Conservation (phyloP, 371 early-diverging fungal genomes). For the Vairimorpha apis region DNA sequence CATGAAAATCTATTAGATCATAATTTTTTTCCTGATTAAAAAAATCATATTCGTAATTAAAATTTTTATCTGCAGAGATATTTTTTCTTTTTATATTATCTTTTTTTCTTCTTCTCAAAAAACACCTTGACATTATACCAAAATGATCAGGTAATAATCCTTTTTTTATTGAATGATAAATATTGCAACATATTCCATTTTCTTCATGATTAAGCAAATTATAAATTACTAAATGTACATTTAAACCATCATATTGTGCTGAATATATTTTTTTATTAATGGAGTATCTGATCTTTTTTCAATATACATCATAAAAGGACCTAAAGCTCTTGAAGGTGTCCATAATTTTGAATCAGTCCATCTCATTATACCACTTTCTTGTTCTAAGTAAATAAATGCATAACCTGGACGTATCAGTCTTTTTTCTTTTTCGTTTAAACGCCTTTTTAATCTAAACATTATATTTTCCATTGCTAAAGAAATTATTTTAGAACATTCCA, state of each 20-base stretch:
- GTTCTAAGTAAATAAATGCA: conserved; percentile 33
- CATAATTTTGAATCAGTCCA: conserved; percentile 39
- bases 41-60: not conserved
- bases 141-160: not conserved
- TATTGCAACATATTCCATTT: not conserved
- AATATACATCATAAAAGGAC: conserved; percentile 24
- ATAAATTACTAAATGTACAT: conserved; percentile 24
- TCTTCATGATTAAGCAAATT: conserved; percentile 7
- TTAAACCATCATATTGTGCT: conserved; percentile 16
- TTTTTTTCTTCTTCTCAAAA: no score
- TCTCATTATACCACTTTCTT: conserved; percentile 38
- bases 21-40: conserved; percentile 1
- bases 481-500: conserved; percentile 49
- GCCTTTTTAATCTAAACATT: conserved; percentile 14
- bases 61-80: not conserved
- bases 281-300: conserved; percentile 4
- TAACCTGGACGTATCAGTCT: conserved; percentile 24
- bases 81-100: conserved; percentile 4
- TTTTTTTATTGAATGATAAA: not conserved
- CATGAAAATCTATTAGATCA: no score
- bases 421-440: conserved; percentile 22
- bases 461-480: conserved; percentile 26
- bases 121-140: not conserved
- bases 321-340: conserved; percentile 36
- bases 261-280: conserved; percentile 31